Evolutionary conservation across 345 rosid genomes (phyloP).

Genomic region (Populus euphratica): DNA sequence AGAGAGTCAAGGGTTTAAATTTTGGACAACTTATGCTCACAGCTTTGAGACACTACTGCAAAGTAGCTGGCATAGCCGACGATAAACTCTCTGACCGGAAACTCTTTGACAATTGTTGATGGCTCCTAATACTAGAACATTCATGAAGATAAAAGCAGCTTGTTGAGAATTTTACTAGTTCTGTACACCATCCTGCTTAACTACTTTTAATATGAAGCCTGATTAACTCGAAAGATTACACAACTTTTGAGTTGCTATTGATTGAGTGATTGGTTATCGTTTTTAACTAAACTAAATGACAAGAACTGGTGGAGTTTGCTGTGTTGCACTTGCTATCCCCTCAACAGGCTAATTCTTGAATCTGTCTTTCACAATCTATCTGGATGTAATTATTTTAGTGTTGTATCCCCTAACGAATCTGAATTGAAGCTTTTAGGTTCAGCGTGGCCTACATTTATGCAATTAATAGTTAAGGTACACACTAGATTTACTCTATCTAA

Average conservation of each 20-base stretch:
- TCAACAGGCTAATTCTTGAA: not conserved
- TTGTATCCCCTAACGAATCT: not conserved
- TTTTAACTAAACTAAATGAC: not conserved
- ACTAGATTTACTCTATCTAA: conserved; percentile 1
- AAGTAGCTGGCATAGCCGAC: not conserved
- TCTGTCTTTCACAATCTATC: not conserved
- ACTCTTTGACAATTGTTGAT: not conserved
- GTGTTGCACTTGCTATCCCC: not conserved
- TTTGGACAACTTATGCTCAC: no score
- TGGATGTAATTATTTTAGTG: not conserved
- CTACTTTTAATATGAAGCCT: not conserved
- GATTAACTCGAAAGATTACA: not conserved
- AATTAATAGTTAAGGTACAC: not conserved
- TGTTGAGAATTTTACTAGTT: not conserved
- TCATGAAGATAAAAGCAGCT: conserved; percentile 8
- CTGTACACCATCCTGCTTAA: not conserved
- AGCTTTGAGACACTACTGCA: no score
- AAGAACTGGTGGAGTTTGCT: no score
- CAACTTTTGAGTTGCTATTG: not conserved
- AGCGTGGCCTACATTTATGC: conserved; percentile 5
- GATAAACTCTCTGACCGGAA: not conserved
- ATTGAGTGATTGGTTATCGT: not conserved
- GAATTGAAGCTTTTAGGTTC: not conserved
- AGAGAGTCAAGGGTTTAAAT: conserved; percentile 29
- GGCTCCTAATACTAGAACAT: not conserved